Conservation (phyloP, 2,329 filamentous ascomycete genomes). For the Sclerotinia nivalis region DNA sequence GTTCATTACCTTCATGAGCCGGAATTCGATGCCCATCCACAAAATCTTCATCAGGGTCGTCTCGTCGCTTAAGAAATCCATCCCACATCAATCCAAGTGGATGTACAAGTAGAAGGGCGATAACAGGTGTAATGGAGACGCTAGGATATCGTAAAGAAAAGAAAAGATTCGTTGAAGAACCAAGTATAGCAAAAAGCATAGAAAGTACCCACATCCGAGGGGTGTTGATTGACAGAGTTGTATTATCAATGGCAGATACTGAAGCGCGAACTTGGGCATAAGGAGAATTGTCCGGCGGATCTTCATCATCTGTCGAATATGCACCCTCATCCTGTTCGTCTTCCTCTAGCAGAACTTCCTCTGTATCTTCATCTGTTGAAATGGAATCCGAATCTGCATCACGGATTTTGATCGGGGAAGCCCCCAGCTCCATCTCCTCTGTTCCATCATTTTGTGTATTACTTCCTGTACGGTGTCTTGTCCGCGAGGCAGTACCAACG, state of each 20-base stretch:
- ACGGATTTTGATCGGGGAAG: slow-evolving; percentile 31
- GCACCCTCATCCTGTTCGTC: slow-evolving; percentile 39
- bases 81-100: slow-evolving; percentile 83
- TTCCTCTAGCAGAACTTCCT: slow-evolving; percentile 43
- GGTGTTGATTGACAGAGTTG: slow-evolving; percentile 77
- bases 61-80: slow-evolving; percentile 60
- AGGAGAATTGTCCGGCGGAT: slow-evolving; percentile 68
- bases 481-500: not conserved
- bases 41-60: slow-evolving; percentile 57
- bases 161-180: slow-evolving; percentile 82
- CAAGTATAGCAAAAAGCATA: slow-evolving; percentile 76
- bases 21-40: slow-evolving; percentile 50
- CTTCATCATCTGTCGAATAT: slow-evolving; percentile 48
- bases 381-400: slow-evolving; percentile 31
- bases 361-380: slow-evolving; percentile 38
- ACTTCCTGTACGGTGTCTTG: slow-evolving; percentile 17
- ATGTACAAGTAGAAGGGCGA: slow-evolving; percentile 81
- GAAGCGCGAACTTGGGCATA: slow-evolving; percentile 80
- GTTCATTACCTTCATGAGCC: slow-evolving; percentile 25
- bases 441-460: slow-evolving; percentile 27
- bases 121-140: slow-evolving; percentile 85
- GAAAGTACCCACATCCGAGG: slow-evolving; percentile 85
- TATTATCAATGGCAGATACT: slow-evolving; percentile 74
- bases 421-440: slow-evolving; percentile 32
- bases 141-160: slow-evolving; percentile 89